phyloP scores from a whole-genome alignment of 106 monocot genomes.

The Dendrobium catenatum region DNA sequence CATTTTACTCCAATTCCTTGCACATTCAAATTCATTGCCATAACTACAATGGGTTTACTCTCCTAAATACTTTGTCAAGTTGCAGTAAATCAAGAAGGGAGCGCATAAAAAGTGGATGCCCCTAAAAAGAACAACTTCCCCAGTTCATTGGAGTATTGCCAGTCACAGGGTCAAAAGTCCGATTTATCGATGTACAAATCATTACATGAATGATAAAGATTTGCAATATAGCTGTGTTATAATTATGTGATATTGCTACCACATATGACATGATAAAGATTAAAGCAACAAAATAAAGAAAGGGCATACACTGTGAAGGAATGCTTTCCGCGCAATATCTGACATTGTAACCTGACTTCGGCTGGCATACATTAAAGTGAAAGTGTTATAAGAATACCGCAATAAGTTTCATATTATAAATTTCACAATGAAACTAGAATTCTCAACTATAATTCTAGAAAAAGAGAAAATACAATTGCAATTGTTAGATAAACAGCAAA shows the following conservation, averaged over 20 bases:
- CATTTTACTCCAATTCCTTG: background rate
- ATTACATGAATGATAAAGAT: background rate
- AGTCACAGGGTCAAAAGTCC: background rate
- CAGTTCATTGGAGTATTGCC: no score
- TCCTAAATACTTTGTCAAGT: background rate
- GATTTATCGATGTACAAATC: background rate
- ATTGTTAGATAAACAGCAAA: background rate
- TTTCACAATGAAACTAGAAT: background rate
- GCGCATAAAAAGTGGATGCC: background rate
- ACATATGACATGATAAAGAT: background rate
- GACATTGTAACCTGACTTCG: slow-evolving; percentile 91
- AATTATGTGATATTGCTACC: background rate
- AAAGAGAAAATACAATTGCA: background rate
- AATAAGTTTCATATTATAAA: background rate
- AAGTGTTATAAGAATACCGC: background rate
- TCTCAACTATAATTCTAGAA: background rate
- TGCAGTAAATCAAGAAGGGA: background rate
- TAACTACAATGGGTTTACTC: background rate
- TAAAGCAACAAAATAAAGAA: slow-evolving; percentile 10
- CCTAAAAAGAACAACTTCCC: background rate
- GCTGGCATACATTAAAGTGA: slow-evolving; percentile 31
- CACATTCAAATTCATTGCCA: background rate
- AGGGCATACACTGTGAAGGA: slow-evolving; percentile 87
- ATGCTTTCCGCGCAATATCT: slow-evolving; percentile 98
- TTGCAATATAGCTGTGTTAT: background rate